Evolutionary conservation across 2,329 filamentous ascomycete genomes (phyloP), one percentile per base, ranked within the genome.

Genomic region (Colletotrichum chrysophilum): DNA sequence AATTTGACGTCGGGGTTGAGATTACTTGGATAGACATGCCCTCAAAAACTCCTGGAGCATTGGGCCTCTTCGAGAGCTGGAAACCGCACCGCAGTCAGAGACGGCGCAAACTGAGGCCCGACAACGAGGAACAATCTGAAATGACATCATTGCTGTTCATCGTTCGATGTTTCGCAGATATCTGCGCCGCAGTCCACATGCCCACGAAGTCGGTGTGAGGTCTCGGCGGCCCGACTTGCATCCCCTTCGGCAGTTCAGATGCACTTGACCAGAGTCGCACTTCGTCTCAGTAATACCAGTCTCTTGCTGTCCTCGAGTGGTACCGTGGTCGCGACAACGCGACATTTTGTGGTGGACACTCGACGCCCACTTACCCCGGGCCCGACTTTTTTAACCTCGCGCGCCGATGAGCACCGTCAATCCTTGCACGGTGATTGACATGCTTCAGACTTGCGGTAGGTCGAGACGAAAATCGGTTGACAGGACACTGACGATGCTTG

Each of bases 91-190:
- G 30, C 21, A 34, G n/a, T 48, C 43, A 67, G 6, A 48, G 55
- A 65, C 48, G 43, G 64, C 66, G 52, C 70, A 64, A 67, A 26
- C n/a, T 67, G 73, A 60, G 43, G 64, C 58, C 56, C 56, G 38
- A 60, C 43, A 66, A 61, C 32, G 48, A 66, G 56, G 48, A 48
- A 34, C 32, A 10, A 52, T 32, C n/a, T 14, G 43, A 66, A 61
- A 76, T 76, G 70, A 74, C 74, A 76, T 76, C 74, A 76, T 76
- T 76, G 74, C 38, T 21, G 60, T 75, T 76, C 28, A 66, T 43
- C 71, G 14, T 61, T 65, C 36, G 60, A 60, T 70, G 4, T 70
- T 55, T 60, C 56, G 52, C 60, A 7, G 58, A 58, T 62, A 38
- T 60, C n/a, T 76, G 70, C 71, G 71, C 58, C 66, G 58, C 74